A percentile compares a stretch with the other conserved stretches of the same genome.
phyloP scores from a whole-genome alignment of 1,284 basidiomycete species.

The Marasmius tenuissimus region DNA sequence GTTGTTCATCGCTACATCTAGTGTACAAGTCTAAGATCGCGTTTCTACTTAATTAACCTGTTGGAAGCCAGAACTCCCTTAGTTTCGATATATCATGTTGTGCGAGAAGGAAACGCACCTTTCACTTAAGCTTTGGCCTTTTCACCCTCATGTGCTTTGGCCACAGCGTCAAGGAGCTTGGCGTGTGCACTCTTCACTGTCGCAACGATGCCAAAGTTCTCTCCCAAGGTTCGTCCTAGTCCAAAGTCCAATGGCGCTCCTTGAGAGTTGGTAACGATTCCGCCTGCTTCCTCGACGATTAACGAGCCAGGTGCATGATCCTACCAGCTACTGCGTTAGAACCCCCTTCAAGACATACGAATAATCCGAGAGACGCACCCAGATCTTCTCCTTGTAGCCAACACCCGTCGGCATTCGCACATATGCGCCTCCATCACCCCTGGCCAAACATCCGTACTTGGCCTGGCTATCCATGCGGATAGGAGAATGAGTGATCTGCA shows the following conservation, averaged over 20 bases:
- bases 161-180: conserved; percentile 75
- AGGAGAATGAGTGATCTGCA: conserved; percentile 68
- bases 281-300: conserved; percentile 89
- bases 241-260: conserved; percentile 86
- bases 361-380: conserved; percentile 47
- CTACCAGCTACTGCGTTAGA: conserved; percentile 28
- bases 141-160: conserved; percentile 52
- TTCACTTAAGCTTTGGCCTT: conserved; percentile 24
- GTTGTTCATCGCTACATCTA: too few species aligned
- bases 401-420: conserved; percentile 87
- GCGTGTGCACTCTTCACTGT: conserved; percentile 67
- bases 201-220: conserved; percentile 89
- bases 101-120: neutral
- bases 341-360: conserved; percentile 1
- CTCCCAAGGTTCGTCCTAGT: conserved; percentile 81
- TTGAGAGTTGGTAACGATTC: conserved; percentile 80
- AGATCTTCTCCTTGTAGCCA: conserved; percentile 88
- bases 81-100: too few species aligned
- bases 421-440: conserved; percentile 90
- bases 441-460: conserved; percentile 88
- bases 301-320: conserved; percentile 92
- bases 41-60: too few species aligned
- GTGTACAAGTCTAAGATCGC: neutral
- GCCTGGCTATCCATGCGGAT: conserved; percentile 98
- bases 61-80: too few species aligned